Evolutionary conservation across 768 basidiomycete genomes (phyloP), one percentile per base, ranked within the genome.

Genomic region (Naganishia antarctica): DNA sequence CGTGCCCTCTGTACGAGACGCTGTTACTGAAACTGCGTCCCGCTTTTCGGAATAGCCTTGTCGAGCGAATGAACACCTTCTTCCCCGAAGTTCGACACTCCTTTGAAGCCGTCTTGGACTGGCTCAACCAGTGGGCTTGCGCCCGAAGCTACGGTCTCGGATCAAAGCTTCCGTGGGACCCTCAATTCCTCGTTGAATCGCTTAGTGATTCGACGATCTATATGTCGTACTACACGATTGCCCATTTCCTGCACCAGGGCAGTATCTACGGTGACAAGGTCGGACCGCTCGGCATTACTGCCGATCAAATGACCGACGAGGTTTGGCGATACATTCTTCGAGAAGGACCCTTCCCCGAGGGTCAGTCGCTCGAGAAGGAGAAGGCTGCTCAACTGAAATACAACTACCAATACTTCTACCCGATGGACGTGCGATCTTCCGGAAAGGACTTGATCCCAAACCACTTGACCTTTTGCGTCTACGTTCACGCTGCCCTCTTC

Each of bases 71-170:
- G 92, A 85, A 96, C 78, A 87, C 90, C 4, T 97, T 91, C 81
- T 84, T 85, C 31, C 74, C 81, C n/a, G 96, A 98, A 80, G 97
- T 94, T 0, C 84, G 93, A 31, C 86, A 99, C 79, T 84, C 83
- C 1, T 98, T 98, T 73, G 90, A 96, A 78, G 86, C 85, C 68
- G 90, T 89, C 7, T 81, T 99, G 73, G 87, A 84, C 53, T 99
- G 96, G 96, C 80, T 99, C 79, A 91, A 91, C 73, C 84, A 99
- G 78, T 99, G 96, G 96, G 96, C 96, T 1, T 99, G 96, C 77
- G 94, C 96, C n/a, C 84, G 96, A 41, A 91, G 90, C 5, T 98
- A 93, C 76, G 96, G 96, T 61, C 81, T 99, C 70, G 96, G 96
- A 21, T 91, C 93, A 2, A 88, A 88, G 72, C 80, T 99, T 64